A percentile compares a stretch with the other conserved stretches of the same genome.
Evolutionary conservation across 2,329 filamentous ascomycete species (phyloP).

Genomic region (Trichoderma oligosporum): DNA sequence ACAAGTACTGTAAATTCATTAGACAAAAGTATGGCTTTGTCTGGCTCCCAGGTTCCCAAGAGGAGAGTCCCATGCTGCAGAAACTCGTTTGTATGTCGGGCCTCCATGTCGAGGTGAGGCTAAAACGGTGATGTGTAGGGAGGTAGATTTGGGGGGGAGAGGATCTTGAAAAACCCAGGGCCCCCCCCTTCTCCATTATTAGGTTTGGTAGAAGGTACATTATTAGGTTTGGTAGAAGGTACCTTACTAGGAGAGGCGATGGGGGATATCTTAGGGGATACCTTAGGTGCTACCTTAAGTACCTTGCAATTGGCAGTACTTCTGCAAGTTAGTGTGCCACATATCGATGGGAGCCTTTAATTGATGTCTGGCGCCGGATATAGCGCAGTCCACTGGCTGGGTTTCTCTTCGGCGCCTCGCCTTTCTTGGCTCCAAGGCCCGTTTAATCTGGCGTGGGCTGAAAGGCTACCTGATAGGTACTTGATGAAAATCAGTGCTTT

Average conservation of each 20-base stretch:
- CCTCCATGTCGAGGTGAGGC: background rate
- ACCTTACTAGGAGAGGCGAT: too few relatives aligned
- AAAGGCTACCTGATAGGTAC: background rate
- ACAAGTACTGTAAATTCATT: too few relatives aligned
- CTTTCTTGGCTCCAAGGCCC: conserved; percentile 12
- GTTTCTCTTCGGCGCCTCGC: conserved; percentile 15
- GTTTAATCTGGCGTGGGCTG: conserved; percentile 10
- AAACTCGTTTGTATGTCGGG: conserved; percentile 5
- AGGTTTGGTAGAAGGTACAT: conserved; percentile 8
- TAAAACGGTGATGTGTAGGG: conserved; percentile 3
- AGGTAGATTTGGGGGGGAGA: conserved; percentile 13
- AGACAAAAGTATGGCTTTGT: too few relatives aligned
- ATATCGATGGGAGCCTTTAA: background rate
- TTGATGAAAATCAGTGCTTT: background rate
- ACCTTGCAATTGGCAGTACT: conserved; percentile 5
- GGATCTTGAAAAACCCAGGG: conserved; percentile 4
- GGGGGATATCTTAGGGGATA: too few relatives aligned
- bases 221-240: too few relatives aligned
- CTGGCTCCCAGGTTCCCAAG: background rate
- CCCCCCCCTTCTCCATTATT: conserved; percentile 11
- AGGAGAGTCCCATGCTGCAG: conserved; percentile 9
- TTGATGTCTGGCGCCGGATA: conserved; percentile 15
- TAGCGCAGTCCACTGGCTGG: conserved; percentile 15
- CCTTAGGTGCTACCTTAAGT: background rate
- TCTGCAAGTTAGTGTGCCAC: background rate